Evolutionary conservation across 768 basidiomycete genomes (phyloP).

Genomic region (Phanerodontia chrysosporium): DNA sequence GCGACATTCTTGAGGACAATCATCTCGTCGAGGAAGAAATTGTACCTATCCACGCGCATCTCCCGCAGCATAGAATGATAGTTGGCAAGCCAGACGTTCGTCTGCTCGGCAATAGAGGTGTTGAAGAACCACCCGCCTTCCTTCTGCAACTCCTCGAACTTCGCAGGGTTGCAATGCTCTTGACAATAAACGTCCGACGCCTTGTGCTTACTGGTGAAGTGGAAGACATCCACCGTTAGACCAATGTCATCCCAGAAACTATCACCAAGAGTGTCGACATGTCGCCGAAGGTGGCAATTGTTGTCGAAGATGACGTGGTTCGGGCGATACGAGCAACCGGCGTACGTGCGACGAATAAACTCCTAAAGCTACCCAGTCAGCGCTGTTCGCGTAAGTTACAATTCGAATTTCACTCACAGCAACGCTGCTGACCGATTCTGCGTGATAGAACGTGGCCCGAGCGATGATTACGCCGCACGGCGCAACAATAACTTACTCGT

Average conservation of each 20-base stretch:
- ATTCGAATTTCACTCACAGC: slow-evolving; percentile 4
- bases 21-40: too few species aligned
- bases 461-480: too few species aligned
- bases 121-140: slow-evolving; percentile 28
- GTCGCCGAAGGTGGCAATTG: slow-evolving; percentile 20
- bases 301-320: too few species aligned
- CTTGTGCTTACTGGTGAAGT: slow-evolving; percentile 38
- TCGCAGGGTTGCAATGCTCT: slow-evolving; percentile 25
- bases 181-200: slow-evolving; percentile 23
- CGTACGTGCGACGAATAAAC: slow-evolving; percentile 4
- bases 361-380: too few species aligned
- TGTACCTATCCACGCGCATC: slow-evolving; percentile 27
- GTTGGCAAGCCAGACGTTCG: slow-evolving; percentile 31
- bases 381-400: not conserved
- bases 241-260: slow-evolving; percentile 19
- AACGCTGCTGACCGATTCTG: slow-evolving; percentile 18
- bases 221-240: slow-evolving; percentile 26
- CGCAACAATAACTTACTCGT: slow-evolving; percentile 22
- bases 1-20: slow-evolving; percentile 16
- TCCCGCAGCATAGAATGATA: slow-evolving; percentile 27
- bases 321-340: slow-evolving; percentile 19
- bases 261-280: slow-evolving; percentile 22
- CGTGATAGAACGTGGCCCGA: slow-evolving; percentile 20
- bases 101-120: slow-evolving; percentile 30
- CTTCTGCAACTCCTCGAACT: slow-evolving; percentile 23